A percentile compares a stretch with the other conserved stretches of the same genome.
Conservation (phyloP, 2,329 filamentous ascomycete species). For the Epichloe brachyelytri region DNA sequence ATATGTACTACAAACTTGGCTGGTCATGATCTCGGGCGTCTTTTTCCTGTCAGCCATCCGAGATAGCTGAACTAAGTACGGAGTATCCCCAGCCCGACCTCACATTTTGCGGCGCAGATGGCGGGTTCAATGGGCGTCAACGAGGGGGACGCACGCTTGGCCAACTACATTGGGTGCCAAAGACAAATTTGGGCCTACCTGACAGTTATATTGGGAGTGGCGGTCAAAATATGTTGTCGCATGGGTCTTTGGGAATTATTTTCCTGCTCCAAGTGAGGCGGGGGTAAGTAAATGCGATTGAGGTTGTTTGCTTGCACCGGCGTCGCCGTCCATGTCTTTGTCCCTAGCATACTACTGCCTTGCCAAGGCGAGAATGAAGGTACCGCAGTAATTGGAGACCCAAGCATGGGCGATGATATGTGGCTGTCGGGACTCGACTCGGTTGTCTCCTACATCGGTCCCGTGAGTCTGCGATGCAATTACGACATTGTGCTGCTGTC, state of each 20-base stretch:
- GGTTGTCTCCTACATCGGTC: too few species aligned
- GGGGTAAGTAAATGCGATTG: neutral
- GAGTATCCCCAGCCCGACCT: neutral
- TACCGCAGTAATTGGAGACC: too few species aligned
- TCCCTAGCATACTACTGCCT: neutral
- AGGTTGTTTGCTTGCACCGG: neutral
- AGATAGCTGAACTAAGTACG: neutral
- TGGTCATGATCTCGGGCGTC: neutral
- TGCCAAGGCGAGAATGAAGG: neutral
- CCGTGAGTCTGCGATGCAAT: too few species aligned
- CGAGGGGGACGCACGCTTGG: neutral
- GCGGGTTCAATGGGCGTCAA: neutral
- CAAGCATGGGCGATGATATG: too few species aligned
- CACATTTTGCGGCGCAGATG: neutral
- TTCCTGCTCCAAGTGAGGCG: neutral
- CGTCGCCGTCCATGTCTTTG: neutral
- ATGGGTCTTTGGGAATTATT: neutral
- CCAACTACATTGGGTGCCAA: neutral
- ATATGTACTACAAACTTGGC: neutral
- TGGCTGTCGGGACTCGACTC: too few species aligned
- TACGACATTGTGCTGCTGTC: too few species aligned
- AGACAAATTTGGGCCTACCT: neutral
- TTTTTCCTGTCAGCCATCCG: neutral
- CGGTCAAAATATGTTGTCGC: neutral
- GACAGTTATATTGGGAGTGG: neutral